These are phyloP conservation scores for Penicillium expansum DNA, from an alignment of 2,329 filamentous ascomycete genomes.

Conservation along the genomic window DNA sequence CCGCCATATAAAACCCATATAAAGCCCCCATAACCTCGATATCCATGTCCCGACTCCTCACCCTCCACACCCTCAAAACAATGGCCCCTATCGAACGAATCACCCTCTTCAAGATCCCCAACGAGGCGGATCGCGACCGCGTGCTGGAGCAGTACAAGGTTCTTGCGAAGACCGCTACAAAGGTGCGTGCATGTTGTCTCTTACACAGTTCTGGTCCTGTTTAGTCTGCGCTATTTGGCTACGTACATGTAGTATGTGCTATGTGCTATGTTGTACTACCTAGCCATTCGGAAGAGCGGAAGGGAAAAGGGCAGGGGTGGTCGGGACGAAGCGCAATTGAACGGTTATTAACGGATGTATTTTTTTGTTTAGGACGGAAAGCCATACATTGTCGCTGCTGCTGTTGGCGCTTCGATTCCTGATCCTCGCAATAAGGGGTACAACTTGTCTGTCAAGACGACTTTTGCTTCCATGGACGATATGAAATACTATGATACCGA, in stretches of 20 bases:
- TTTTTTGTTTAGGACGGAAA: constrained; percentile 58
- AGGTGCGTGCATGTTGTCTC: constrained; percentile 34
- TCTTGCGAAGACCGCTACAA: constrained; percentile 44
- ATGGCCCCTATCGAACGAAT: constrained; percentile 50
- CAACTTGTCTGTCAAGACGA: constrained; percentile 61
- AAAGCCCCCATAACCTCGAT: background rate
- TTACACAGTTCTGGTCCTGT: background rate
- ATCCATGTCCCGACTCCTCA: background rate
- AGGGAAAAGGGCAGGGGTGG: background rate
- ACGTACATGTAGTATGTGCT: background rate
- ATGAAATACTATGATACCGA: constrained; percentile 67
- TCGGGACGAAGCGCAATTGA: background rate
- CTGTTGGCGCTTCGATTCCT: constrained; percentile 54
- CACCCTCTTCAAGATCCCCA: constrained; percentile 55
- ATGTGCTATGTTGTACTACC: background rate
- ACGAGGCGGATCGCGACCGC: constrained; percentile 43
- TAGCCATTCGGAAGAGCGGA: background rate
- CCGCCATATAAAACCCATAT: background rate
- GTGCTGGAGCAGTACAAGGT: constrained; percentile 48
- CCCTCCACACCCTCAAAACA: constrained; percentile 1
- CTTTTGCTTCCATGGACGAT: constrained; percentile 64
- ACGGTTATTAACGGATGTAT: background rate
- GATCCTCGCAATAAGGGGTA: constrained; percentile 64
- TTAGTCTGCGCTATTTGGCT: background rate
- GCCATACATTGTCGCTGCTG: constrained; percentile 63